Evolutionary conservation across 768 basidiomycete species (phyloP).

Genomic region (Naganishia friedmannii): DNA sequence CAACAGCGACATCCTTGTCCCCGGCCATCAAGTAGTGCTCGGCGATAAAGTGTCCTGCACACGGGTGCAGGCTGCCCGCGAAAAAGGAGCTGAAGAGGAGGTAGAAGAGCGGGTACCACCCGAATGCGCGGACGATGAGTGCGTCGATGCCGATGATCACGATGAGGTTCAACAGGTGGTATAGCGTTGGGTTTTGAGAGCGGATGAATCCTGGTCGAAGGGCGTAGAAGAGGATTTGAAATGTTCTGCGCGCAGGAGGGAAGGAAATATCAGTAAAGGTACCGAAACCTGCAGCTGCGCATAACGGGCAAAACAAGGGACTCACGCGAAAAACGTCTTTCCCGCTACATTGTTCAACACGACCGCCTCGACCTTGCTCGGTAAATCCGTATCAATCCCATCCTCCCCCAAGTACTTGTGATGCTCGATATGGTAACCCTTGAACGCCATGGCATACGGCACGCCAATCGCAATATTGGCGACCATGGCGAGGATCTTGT

Average conservation of each 20-base stretch:
- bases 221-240: constrained; percentile 98
- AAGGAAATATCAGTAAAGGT: constrained; percentile 2
- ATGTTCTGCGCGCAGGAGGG: constrained; percentile 61
- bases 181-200: constrained; percentile 70
- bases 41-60: constrained; percentile 95
- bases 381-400: constrained; percentile 92
- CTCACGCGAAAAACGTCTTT: constrained; percentile 95
- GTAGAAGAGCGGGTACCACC: constrained; percentile 65
- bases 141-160: constrained; percentile 71
- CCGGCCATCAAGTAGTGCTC: constrained; percentile 72
- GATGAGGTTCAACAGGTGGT: constrained; percentile 78
- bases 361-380: constrained; percentile 77
- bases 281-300: not conserved
- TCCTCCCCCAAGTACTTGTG: constrained; percentile 95
- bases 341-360: constrained; percentile 91
- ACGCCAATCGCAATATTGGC: constrained; percentile 91
- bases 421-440: constrained; percentile 94
- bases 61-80: constrained; percentile 91
- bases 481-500: constrained; percentile 82
- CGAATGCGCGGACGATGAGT: constrained; percentile 55
- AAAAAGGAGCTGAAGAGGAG: constrained; percentile 88
- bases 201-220: constrained; percentile 90
- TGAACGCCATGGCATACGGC: constrained; percentile 93
- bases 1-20: constrained; percentile 29
- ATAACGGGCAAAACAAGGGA: not conserved